Base-by-base conservation (phyloP, 495 filamentous ascomycete species). In the Penicillium cataractarum region DNA sequence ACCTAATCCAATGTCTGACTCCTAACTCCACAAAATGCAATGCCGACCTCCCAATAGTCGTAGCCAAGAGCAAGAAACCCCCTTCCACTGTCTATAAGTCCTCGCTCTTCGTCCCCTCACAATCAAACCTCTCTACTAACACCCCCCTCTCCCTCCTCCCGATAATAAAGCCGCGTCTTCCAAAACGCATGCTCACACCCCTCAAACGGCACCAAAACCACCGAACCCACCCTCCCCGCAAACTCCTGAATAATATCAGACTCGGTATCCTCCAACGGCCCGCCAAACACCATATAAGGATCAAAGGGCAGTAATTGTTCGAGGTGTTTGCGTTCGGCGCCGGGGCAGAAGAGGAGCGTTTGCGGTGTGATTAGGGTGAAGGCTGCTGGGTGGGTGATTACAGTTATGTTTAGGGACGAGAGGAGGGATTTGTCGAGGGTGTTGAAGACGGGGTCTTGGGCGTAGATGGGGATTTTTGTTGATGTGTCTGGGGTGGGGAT, bases 391-490 rank as follows among this genome's bases (percentile, higher is more conserved):
- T 82, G 76, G 3, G 85, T 65, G 33, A 89, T 80, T 13, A 87
- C 82, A 22, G 75, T 74, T 33, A 89, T 80, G 22, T 78, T 79
- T 1, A 87, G 74, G 12, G 66, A 73, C 0, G 62, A 35, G 40
- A 92, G 81, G 60, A 91, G 89, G 0, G 71, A 65, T 26, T 76
- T 80, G 66, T 93, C 90, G 7, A 82, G 71, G 8, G 71, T 46
- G 55, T 86, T 91, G 75, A 92, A 92, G 64, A 84, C 67, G 7
- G 90, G 90, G 52, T 93, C 90, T 76, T 93, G 90, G 24, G 88
- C 83, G 62, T 85, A 73, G 52, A 84, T 75, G 29, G 74, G 71
- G 31, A 71, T 22, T 4, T 54, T 26, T 48, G 48, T 29, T 22
- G 24, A 29, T 60, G 15, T 21, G 13, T 29, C 4, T 55, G 19